Percentiles rank a stretch among this genome's conserved stretches.
Evolutionary conservation across 2,329 filamentous ascomycete species (phyloP).

Genomic region (Aspergillus versicolor): DNA sequence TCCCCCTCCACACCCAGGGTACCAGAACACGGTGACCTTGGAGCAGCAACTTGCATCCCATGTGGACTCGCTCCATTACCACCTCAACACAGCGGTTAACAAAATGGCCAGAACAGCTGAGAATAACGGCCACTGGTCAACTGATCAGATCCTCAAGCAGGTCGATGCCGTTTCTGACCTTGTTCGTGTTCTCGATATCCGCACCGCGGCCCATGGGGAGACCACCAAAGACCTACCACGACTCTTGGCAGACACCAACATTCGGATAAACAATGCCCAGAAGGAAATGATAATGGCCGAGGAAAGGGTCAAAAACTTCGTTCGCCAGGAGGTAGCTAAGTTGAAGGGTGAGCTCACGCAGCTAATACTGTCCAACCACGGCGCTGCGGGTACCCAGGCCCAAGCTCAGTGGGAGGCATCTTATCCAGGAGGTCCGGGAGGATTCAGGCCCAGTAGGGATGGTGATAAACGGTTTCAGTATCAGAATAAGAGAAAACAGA

Average conservation of each 20-base stretch:
- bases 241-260: slow-evolving; percentile 11
- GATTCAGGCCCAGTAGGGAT: not conserved
- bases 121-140: slow-evolving; percentile 21
- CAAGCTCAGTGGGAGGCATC: not conserved
- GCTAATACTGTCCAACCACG: not conserved
- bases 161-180: slow-evolving; percentile 19
- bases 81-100: slow-evolving; percentile 16
- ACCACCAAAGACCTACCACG: slow-evolving; percentile 13
- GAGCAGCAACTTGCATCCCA: slow-evolving; percentile 22
- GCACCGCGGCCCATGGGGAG: slow-evolving; percentile 17
- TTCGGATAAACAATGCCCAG: slow-evolving; percentile 13
- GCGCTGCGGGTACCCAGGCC: not conserved
- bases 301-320: slow-evolving; percentile 5
- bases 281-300: slow-evolving; percentile 15
- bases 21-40: slow-evolving; percentile 23
- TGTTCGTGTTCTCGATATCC: slow-evolving; percentile 14
- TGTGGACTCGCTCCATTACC: slow-evolving; percentile 21
- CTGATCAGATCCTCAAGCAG: slow-evolving; percentile 22
- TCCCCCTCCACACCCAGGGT: slow-evolving; percentile 22
- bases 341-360: slow-evolving; percentile 15
- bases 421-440: not conserved
- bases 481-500: slow-evolving; percentile 2
- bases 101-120: slow-evolving; percentile 17
- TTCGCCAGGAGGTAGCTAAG: slow-evolving; percentile 16
- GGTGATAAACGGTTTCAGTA: not conserved